These are phyloP conservation scores for Colletotrichum spaethianum DNA, from an alignment of 2,329 filamentous ascomycete species.

Conservation along the genomic window DNA sequence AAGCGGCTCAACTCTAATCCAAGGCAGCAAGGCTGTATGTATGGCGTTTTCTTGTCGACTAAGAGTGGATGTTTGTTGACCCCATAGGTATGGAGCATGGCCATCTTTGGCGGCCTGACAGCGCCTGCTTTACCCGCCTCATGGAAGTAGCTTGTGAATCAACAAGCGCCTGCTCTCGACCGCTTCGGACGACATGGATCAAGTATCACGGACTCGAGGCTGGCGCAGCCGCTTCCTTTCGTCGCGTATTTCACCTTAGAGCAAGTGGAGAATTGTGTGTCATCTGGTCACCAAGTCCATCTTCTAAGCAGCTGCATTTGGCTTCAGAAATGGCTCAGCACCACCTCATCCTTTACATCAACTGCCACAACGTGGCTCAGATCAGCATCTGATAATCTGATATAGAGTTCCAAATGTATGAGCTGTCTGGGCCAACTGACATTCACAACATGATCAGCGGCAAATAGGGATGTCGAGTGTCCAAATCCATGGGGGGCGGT, in stretches of 20 bases:
- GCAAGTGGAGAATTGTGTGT: background rate
- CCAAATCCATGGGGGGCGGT: background rate
- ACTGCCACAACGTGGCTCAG: slow-evolving; percentile 3
- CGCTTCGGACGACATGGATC: background rate
- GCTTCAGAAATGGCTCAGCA: background rate
- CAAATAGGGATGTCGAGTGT: background rate
- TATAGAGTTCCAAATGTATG: too few relatives aligned
- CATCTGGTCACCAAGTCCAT: background rate
- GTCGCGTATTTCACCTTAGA: background rate
- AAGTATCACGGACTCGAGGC: background rate
- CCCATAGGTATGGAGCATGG: background rate
- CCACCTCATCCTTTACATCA: background rate
- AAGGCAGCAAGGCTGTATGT: slow-evolving; percentile 30
- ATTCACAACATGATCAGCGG: background rate
- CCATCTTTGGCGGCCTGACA: background rate
- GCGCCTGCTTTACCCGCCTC: background rate
- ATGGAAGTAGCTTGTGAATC: background rate
- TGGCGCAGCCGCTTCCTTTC: background rate
- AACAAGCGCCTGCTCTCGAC: slow-evolving; percentile 3
- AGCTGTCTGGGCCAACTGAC: background rate
- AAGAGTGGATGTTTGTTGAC: background rate
- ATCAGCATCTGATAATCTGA: background rate
- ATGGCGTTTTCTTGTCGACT: background rate
- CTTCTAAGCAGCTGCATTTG: background rate
- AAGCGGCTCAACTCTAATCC: background rate